A percentile compares a stretch with the other conserved stretches of the same genome.
Evolutionary conservation across 768 basidiomycete genomes (phyloP).

Genomic region (Xerocomus potaroensis): DNA sequence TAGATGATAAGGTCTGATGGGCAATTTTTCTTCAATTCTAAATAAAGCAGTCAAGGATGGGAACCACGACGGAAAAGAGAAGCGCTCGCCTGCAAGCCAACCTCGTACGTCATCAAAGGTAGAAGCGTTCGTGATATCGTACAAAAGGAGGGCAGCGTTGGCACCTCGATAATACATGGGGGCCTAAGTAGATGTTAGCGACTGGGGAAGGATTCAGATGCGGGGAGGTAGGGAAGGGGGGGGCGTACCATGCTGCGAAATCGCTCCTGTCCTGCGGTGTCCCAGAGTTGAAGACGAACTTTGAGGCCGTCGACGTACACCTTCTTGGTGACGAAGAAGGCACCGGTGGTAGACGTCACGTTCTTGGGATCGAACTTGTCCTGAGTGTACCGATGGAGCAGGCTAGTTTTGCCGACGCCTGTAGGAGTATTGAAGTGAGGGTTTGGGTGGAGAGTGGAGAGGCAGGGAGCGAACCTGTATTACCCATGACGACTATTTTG

Average conservation of each 20-base stretch:
- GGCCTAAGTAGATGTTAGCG: constrained; percentile 47
- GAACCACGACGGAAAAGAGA: not conserved
- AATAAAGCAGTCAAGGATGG: constrained; percentile 8
- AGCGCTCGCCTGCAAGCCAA: constrained; percentile 76
- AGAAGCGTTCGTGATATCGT: constrained; percentile 88
- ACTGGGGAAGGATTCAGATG: constrained; percentile 12
- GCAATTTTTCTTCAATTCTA: constrained; percentile 89
- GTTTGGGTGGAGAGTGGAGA: constrained; percentile 14
- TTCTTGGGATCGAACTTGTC: constrained; percentile 87
- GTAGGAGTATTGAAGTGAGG: constrained; percentile 12
- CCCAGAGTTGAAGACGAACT: constrained; percentile 87
- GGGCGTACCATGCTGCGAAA: constrained; percentile 80
- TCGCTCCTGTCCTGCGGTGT: constrained; percentile 91
- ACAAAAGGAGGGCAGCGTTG: constrained; percentile 89
- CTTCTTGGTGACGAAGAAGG: constrained; percentile 93
- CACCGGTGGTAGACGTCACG: constrained; percentile 87
- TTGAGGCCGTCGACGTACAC: constrained; percentile 79
- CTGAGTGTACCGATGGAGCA: constrained; percentile 86
- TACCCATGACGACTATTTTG: constrained; percentile 95
- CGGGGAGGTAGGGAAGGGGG: not conserved
- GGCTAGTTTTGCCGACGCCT: constrained; percentile 93
- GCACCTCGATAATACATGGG: constrained; percentile 97
- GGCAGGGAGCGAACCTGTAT: constrained; percentile 43
- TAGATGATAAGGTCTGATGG: constrained; percentile 87
- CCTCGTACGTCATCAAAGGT: constrained; percentile 89